phyloP scores from a whole-genome alignment of 2,329 filamentous ascomycete genomes.

The Aspergillus pseudoterreus region DNA sequence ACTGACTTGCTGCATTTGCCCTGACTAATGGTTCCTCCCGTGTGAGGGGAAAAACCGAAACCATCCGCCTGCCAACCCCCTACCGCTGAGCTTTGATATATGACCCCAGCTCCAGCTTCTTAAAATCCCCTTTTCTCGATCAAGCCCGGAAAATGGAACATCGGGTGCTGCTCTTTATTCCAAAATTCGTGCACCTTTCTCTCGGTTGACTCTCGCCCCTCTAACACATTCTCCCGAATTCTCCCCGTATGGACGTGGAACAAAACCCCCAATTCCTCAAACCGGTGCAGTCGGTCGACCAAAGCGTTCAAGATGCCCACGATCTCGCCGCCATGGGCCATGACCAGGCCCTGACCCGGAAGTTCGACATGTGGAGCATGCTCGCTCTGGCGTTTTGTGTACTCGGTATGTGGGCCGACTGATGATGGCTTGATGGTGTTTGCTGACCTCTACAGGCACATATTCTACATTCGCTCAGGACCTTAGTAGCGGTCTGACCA shows the following conservation, averaged over 20 bases:
- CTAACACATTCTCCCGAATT: background rate
- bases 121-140: background rate
- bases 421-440: background rate
- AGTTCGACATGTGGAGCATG: slow-evolving; percentile 57
- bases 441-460: slow-evolving; percentile 35
- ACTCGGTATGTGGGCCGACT: slow-evolving; percentile 33
- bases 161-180: slow-evolving; percentile 11
- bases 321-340: slow-evolving; percentile 42
- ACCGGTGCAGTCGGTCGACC: slow-evolving; percentile 26
- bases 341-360: slow-evolving; percentile 40
- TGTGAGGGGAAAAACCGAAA: background rate
- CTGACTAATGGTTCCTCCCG: background rate
- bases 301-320: slow-evolving; percentile 38
- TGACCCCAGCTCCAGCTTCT: background rate
- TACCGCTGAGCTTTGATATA: background rate
- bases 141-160: slow-evolving; percentile 25
- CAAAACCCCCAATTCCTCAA: slow-evolving; percentile 22
- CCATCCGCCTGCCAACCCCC: background rate
- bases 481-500: slow-evolving; percentile 50
- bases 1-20: background rate
- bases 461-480: slow-evolving; percentile 57
- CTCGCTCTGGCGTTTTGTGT: slow-evolving; percentile 56
- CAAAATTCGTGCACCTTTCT: slow-evolving; percentile 18
- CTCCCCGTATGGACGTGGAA: slow-evolving; percentile 27
- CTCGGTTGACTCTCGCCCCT: slow-evolving; percentile 18